Base-by-base conservation (phyloP, 2,329 filamentous ascomycete genomes). In the Colletotrichum aenigma region DNA sequence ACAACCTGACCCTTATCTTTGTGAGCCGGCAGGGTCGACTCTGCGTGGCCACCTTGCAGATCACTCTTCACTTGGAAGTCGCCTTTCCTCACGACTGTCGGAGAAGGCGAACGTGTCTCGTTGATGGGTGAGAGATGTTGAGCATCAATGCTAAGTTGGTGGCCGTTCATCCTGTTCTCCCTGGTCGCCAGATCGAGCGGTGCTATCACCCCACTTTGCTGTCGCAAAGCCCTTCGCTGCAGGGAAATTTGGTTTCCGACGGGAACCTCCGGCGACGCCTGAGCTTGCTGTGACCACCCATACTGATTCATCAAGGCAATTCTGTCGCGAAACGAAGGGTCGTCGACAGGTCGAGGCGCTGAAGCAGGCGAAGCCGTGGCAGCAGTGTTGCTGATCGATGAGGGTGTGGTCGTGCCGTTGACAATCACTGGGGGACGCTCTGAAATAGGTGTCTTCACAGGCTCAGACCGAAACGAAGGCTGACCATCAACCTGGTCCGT, bases 91-190 rank as follows among this genome's bases (percentile, higher is more conserved):
- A 86, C 85, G 15, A 89, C 86, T 4, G 89, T 93, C 2, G 94
- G 93, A 3, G 94, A 95, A 4, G 94, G 93, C 0, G 93, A 94
- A n/a, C 90, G 89, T 7, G 91, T 90, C 84, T 96, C 94, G 70
- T 93, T 94, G 1, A 96, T 94, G 1, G 94, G 94, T 1, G 94
- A 96, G 3, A 96, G 87, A 78, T 89, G 89, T 56, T 88, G 86
- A 66, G 86, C 81, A 10, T 91, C 89, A 10, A 73, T 75, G 12
- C 78, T 76, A 16, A 79, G 79, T 26, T 79, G 70, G 10, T 85
- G 83, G 6, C 82, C 80, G 68, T 84, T 82, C 13, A 86, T 78
- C 26, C 85, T 83, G 24, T 85, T 84, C 36, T 88, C 87, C 5
- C 86, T 85, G 52, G 88, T 87, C 2, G 90, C 90, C 16, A 92